Conservation (phyloP, 164 flowering plant species). For the Magnolia changhungtana region DNA sequence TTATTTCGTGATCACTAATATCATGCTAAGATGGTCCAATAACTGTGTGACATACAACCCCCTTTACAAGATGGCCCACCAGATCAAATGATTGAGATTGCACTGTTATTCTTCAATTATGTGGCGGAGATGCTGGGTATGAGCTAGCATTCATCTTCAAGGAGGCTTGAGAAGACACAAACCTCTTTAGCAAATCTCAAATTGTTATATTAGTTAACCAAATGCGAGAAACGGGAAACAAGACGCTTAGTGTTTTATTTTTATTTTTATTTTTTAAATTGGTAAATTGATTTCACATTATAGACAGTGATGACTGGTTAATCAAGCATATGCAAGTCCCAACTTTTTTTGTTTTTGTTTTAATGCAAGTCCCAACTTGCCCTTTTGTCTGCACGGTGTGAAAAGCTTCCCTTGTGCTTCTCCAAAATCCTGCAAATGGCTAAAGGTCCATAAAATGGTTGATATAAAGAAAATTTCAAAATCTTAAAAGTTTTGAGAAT, state of each 20-base stretch:
- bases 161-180: too few species aligned
- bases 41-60: background rate
- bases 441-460: constrained; percentile 3
- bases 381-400: constrained; percentile 47
- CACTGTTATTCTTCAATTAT: background rate
- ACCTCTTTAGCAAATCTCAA: too few species aligned
- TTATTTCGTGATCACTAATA: too few species aligned
- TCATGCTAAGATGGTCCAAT: background rate
- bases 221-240: too few species aligned
- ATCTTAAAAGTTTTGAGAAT: background rate
- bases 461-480: background rate
- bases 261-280: too few species aligned
- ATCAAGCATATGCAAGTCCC: background rate
- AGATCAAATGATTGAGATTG: background rate
- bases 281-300: background rate
- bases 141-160: too few species aligned
- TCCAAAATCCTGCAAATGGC: constrained; percentile 41
- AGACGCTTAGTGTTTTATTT: too few species aligned
- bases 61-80: background rate
- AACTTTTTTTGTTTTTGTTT: constrained; percentile 32
- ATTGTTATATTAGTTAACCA: too few species aligned
- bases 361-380: constrained; percentile 24
- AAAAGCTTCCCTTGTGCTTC: constrained; percentile 46
- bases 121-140: background rate
- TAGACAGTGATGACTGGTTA: background rate